Base-by-base conservation (phyloP, 2,329 filamentous ascomycete species). In the Exophiala oligosperma region DNA sequence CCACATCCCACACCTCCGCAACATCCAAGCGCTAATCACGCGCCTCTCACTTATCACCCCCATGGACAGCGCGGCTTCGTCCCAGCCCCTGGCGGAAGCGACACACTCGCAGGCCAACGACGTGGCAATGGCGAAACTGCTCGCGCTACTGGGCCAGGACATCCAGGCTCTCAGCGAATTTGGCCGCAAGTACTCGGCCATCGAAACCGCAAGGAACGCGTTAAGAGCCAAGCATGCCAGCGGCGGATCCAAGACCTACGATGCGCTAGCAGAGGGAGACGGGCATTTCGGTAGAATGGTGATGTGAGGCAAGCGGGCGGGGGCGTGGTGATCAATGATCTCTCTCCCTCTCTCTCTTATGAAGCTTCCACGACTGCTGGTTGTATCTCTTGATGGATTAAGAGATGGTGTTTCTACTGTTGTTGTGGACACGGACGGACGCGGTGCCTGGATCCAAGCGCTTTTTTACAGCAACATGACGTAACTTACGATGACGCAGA, bases 41-140 rank as follows among this genome's bases (percentile, higher is more conserved):
- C 89, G 93, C 52, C 82, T 97, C 28, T 89, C 89, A 40, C 86
- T 97, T 17, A 83, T 97, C 54, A 85, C 88, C 3, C 91, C 93
- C 2, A 81, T 87, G 1, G 82, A 90, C 66, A 76, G 80, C 26
- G 79, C 81, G 14, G 26, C 54, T 3, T 38, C 54, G 24, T 11
- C 37, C 32, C 43, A 58, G 35, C 80, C 84, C 0, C 90, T 93
- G 69, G 79, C 86, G 28, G 79, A 83, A 35, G 89, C 96, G 72
- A 83, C 90, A 38, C 78, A 88, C 38, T 85, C 88, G 53, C 90
- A 96, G 75, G 81, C 87, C 60, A 94, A 95, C 68, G 91, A 97
- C 67, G 91, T 96, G 28, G 82, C 87, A 54, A 81, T 97, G 2
- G 83, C 95, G 50, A 84, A 84, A 3, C 77, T 97, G 1, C 81